A percentile compares a stretch with the other conserved stretches of the same genome.
Evolutionary conservation across 2,329 filamentous ascomycete species (phyloP).

Genomic region (Nemania sp.): DNA sequence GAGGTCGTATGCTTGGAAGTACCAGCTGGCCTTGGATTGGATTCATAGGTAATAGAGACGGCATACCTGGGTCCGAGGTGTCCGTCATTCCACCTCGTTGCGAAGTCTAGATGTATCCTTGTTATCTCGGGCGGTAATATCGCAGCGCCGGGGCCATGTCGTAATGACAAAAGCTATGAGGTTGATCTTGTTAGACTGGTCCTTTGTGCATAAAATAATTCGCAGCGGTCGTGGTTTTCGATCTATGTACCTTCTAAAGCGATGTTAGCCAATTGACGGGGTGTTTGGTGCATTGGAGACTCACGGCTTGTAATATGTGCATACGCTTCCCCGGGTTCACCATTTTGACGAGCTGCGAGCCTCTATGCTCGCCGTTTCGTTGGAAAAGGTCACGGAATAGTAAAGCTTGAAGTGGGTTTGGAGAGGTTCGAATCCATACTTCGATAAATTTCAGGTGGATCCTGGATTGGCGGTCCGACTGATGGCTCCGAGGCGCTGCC

Average conservation of each 20-base stretch:
- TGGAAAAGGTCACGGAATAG: constrained; percentile 4
- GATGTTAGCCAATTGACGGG: constrained; percentile 43
- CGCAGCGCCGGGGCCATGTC: constrained; percentile 85
- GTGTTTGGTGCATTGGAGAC: constrained; percentile 22
- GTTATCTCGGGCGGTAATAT: constrained; percentile 81
- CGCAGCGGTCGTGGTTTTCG: background rate
- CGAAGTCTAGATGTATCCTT: constrained; percentile 80
- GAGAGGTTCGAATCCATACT: constrained; percentile 7
- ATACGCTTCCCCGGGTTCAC: constrained; percentile 54
- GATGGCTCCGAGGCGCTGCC: constrained; percentile 1
- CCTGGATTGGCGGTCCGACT: constrained; percentile 36
- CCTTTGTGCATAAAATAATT: background rate
- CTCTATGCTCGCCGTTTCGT: constrained; percentile 41
- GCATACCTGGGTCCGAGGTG: constrained; percentile 79
- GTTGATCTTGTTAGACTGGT: constrained; percentile 18
- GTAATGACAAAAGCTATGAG: constrained; percentile 59
- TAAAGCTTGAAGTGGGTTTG: constrained; percentile 16
- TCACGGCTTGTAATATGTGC: constrained; percentile 51
- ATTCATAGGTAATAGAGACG: background rate
- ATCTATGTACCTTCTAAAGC: constrained; percentile 47
- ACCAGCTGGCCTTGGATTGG: background rate
- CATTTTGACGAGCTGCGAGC: constrained; percentile 50
- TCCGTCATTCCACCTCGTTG: constrained; percentile 69
- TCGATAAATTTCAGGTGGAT: constrained; percentile 41
- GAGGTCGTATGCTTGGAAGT: constrained; percentile 6